Conservation (phyloP, 768 basidiomycete genomes). For the Phylloporus arenicola region DNA sequence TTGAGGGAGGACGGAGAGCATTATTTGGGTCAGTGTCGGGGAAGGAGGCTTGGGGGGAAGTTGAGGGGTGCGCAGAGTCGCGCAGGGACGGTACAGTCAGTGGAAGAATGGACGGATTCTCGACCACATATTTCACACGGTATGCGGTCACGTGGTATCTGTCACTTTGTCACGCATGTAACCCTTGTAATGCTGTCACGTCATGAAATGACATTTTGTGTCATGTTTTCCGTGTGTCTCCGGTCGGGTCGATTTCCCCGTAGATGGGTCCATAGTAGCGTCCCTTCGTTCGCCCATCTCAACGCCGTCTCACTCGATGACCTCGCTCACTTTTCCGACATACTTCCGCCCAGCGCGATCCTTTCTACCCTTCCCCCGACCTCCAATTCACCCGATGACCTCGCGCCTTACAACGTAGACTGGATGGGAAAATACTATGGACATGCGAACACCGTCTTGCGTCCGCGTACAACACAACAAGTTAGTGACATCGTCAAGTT, state of each 20-base stretch:
- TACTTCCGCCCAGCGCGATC: constrained; percentile 59
- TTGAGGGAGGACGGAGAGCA: constrained; percentile 2
- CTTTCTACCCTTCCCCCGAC: constrained; percentile 59
- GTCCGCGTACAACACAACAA: constrained; percentile 82
- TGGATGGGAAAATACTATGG: constrained; percentile 97
- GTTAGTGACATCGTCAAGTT: constrained; percentile 85
- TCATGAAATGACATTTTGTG: not conserved
- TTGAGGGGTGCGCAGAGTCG: not conserved
- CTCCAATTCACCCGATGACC: constrained; percentile 51
- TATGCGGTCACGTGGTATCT: constrained; percentile 6
- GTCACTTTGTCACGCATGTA: not conserved
- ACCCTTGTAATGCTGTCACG: not conserved
- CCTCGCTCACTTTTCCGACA: constrained; percentile 58
- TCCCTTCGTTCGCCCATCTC: constrained; percentile 27
- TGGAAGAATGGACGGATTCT: constrained; percentile 1
- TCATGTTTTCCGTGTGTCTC: constrained; percentile 12
- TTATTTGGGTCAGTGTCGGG: not conserved
- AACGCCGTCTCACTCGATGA: constrained; percentile 53
- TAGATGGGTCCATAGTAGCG: constrained; percentile 18
- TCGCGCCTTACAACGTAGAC: constrained; percentile 78
- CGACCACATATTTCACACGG: constrained; percentile 10
- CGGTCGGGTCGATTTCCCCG: not conserved
- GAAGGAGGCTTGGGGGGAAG: not conserved
- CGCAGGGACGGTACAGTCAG: constrained; percentile 1
- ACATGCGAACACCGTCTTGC: constrained; percentile 76